Percentiles rank a stretch among this genome's conserved stretches.
Evolutionary conservation across 2,329 filamentous ascomycete genomes (phyloP).

Genomic region (Pestalotiopsis sp.): DNA sequence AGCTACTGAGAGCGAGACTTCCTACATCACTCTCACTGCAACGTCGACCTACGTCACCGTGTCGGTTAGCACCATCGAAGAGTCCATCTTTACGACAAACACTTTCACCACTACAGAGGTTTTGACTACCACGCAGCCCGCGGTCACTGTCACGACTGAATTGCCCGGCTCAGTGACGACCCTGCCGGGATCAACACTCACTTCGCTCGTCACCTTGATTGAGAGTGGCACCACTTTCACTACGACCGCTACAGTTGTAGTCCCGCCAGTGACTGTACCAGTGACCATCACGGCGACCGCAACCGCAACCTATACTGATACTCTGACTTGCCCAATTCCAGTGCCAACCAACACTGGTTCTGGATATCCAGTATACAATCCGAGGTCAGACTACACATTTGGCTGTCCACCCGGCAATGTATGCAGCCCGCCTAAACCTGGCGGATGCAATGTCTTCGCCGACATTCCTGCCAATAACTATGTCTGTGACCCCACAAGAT

Average conservation of each 20-base stretch:
- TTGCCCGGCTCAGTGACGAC: constrained; percentile 14
- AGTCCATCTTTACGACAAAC: constrained; percentile 29
- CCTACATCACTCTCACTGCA: constrained; percentile 26
- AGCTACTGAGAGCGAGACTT: constrained; percentile 20
- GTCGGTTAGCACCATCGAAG: constrained; percentile 30
- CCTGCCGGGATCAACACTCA: constrained; percentile 6
- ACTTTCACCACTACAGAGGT: constrained; percentile 12
- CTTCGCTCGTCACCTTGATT: constrained; percentile 23
- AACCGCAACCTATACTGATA: constrained; percentile 21
- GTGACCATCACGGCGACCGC: constrained; percentile 3
- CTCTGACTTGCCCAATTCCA: constrained; percentile 48
- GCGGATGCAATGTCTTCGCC: constrained; percentile 54
- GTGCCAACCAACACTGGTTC: constrained; percentile 42
- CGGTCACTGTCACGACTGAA: constrained; percentile 14
- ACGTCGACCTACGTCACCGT: constrained; percentile 30
- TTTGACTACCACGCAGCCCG: constrained; percentile 3
- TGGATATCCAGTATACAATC: constrained; percentile 29
- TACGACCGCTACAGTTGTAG: constrained; percentile 21
- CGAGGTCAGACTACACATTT: constrained; percentile 49
- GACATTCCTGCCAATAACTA: constrained; percentile 49
- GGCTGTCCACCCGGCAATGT: constrained; percentile 57
- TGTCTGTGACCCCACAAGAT: constrained; percentile 48
- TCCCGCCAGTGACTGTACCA: constrained; percentile 14
- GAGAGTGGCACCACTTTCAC: constrained; percentile 24
- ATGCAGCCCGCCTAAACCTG: constrained; percentile 54